Base-by-base conservation (phyloP, 768 basidiomycete genomes). In the Chiua virens region DNA sequence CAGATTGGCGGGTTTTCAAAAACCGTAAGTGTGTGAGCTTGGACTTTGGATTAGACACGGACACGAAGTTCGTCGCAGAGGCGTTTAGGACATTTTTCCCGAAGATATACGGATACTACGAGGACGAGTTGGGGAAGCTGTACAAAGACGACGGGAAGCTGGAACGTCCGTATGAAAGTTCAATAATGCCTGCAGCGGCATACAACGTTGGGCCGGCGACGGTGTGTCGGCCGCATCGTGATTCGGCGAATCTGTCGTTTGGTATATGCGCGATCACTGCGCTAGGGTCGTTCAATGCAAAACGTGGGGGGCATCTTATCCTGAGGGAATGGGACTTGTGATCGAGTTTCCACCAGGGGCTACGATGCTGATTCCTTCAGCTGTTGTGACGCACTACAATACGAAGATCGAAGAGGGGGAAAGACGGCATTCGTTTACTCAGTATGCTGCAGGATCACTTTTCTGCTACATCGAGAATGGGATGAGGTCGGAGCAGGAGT, bases 391-490 rank as follows among this genome's bases (percentile, higher is more conserved):
- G 0, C 56, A 58, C 2, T 45, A 3, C 2, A 58, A 58, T 3
- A 15, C 35, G 0, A 38, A 7, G 0, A 18, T 58, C 5, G 5
- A 0, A 0, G 17, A 20, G 3, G 39, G 36, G 1, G 45, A 50
- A 13, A 42, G 0, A 0, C 25, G 56, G 21, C 58, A 50, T 6
- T 58, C 38, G 0, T 50, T 58, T n/a, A 58, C 49, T 0, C 51
- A 58, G 5, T 58, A 58, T 8, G 38, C 42, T 0, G 6, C 48
- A 0, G 57, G 57, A 0, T 17, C 41, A 0, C 14, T 58, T 0
- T 58, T 58, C 2, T 38, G 11, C 2, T 58, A 49, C 22, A 5
- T 58, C 3, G 14, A 58, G 2, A 58, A 58, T 0, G 47, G 55
- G 0, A 53, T 58, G 57, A 42, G 1, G 8, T 43, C 45, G 0